Evolutionary conservation across 106 monocot genomes (phyloP).

Genomic region (Dendrobium officinale): DNA sequence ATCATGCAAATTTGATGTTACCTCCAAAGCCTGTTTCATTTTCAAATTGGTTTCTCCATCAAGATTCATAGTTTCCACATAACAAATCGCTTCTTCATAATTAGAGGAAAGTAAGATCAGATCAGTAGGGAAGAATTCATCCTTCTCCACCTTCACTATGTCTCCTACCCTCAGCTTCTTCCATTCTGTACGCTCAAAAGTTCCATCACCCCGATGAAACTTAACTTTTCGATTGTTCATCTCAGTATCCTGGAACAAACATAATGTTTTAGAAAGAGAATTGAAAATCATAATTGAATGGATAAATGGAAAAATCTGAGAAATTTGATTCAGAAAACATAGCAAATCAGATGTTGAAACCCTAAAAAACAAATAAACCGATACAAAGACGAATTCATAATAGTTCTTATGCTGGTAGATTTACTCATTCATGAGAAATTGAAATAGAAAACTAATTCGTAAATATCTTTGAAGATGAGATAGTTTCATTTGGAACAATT

Average conservation of each 20-base stretch:
- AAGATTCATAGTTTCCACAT: slow-evolving; percentile 97
- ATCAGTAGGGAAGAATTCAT: slow-evolving; percentile 84
- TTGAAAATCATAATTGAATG: not conserved
- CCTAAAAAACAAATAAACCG: too few species aligned
- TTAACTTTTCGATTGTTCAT: slow-evolving; percentile 73
- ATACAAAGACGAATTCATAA: too few species aligned
- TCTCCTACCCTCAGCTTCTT: slow-evolving; percentile 75
- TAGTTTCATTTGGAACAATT: too few species aligned
- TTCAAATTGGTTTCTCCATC: slow-evolving; percentile 96
- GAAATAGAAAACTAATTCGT: not conserved
- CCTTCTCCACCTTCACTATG: slow-evolving; percentile 84
- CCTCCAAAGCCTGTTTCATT: slow-evolving; percentile 69
- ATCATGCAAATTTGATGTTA: slow-evolving; percentile 54
- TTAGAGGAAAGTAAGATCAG: slow-evolving; percentile 78
- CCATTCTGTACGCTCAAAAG: slow-evolving; percentile 60
- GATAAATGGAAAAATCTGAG: not conserved
- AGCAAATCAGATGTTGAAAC: not conserved
- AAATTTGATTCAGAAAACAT: not conserved
- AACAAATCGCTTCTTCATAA: slow-evolving; percentile 85
- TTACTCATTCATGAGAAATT: not conserved
- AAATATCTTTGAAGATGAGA: too few species aligned
- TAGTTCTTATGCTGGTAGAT: not conserved
- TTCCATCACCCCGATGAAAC: slow-evolving; percentile 46
- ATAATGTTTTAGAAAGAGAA: not conserved
- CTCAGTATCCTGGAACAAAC: slow-evolving; percentile 58